phyloP scores from a whole-genome alignment of 2,329 filamentous ascomycete genomes.

The Cladophialophora yegresii region DNA sequence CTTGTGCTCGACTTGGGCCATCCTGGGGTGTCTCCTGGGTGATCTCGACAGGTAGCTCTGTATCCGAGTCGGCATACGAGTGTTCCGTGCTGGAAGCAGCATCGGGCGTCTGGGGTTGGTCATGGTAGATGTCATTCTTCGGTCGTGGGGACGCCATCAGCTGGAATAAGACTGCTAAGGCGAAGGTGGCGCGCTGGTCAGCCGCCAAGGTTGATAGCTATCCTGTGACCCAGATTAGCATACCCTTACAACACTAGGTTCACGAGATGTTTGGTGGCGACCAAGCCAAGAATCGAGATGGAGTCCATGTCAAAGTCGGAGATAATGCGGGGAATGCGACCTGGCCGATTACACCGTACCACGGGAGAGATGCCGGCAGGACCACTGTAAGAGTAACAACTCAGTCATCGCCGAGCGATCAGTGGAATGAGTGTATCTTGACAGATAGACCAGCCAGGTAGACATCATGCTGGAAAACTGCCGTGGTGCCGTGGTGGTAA shows the following conservation, averaged over 20 bases:
- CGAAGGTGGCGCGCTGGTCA: too few relatives aligned
- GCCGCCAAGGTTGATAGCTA: too few relatives aligned
- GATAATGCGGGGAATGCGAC: not conserved
- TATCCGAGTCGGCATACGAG: not conserved
- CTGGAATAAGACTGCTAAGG: not conserved
- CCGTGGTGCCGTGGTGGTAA: not conserved
- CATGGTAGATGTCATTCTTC: not conserved
- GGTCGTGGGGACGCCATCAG: not conserved
- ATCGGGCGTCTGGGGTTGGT: not conserved
- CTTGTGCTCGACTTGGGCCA: slow-evolving; percentile 6
- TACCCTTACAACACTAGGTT: not conserved
- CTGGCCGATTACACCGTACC: not conserved
- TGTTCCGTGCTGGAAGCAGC: not conserved
- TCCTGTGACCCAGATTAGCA: not conserved
- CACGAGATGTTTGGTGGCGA: not conserved
- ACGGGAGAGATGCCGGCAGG: not conserved
- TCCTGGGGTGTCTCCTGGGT: not conserved
- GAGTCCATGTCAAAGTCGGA: not conserved
- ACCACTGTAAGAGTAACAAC: not conserved
- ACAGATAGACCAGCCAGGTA: not conserved
- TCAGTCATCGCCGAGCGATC: not conserved
- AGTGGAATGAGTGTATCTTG: not conserved
- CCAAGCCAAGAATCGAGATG: not conserved
- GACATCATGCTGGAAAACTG: not conserved
- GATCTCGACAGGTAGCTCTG: not conserved